Evolutionary conservation across 768 basidiomycete genomes (phyloP).

Genomic region (Sarcomyxa edulis): DNA sequence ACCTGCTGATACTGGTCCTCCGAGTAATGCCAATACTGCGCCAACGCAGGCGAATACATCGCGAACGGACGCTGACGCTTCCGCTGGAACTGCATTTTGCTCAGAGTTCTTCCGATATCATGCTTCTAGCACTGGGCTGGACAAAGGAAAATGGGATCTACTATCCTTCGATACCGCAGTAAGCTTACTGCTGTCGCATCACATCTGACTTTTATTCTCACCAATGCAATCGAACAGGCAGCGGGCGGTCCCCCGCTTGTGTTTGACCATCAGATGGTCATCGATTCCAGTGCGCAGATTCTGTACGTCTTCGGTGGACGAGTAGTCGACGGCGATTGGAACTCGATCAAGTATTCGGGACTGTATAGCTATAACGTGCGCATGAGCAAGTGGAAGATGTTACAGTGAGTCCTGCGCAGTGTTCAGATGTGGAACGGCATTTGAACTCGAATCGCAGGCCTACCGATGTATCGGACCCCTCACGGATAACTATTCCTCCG

Average conservation of each 20-base stretch:
- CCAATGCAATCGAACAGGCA: constrained; percentile 27
- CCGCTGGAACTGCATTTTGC: constrained; percentile 29
- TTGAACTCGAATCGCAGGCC: constrained; percentile 14
- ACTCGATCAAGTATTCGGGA: constrained; percentile 58
- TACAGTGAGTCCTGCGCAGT: constrained; percentile 46
- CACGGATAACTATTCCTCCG: constrained; percentile 43
- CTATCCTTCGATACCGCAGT: constrained; percentile 66
- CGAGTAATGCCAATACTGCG: too few species aligned
- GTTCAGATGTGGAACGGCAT: not conserved
- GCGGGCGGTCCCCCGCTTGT: constrained; percentile 68
- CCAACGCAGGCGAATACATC: constrained; percentile 5
- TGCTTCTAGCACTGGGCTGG: constrained; percentile 52
- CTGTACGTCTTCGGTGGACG: constrained; percentile 77
- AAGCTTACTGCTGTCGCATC: constrained; percentile 15
- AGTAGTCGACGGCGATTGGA: constrained; percentile 61
- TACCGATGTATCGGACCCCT: constrained; percentile 20
- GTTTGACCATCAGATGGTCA: constrained; percentile 79
- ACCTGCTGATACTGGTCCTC: too few species aligned
- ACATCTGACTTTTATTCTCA: constrained; percentile 1
- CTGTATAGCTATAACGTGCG: constrained; percentile 69
- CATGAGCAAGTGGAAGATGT: constrained; percentile 58
- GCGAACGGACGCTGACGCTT: constrained; percentile 3
- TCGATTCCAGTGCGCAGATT: constrained; percentile 66
- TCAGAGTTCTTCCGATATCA: constrained; percentile 79
- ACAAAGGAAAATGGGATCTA: constrained; percentile 68